These are phyloP conservation scores for Erythrophleum ivorense DNA, from an alignment of 331 rosid genomes.

Conservation along the genomic window DNA sequence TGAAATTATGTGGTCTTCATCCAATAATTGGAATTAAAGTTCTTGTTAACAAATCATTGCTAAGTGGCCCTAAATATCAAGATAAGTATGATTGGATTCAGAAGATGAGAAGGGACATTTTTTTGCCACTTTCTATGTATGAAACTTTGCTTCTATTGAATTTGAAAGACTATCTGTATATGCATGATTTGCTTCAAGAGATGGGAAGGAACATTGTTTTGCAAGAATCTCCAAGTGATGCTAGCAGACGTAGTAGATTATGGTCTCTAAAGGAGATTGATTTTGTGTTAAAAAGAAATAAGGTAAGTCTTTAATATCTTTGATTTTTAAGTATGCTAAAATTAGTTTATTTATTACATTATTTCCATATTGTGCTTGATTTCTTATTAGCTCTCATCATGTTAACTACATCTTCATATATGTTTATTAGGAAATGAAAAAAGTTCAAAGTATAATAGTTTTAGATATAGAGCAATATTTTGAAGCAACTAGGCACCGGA, in stretches of 20 bases:
- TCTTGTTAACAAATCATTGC: not conserved
- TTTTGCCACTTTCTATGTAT: too few relatives aligned
- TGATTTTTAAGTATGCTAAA: not conserved
- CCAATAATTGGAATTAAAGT: not conserved
- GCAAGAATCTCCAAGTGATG: not conserved
- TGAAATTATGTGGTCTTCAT: conserved; percentile 14
- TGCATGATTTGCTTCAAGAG: conserved; percentile 1
- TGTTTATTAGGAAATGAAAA: too few relatives aligned
- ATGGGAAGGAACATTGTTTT: not conserved
- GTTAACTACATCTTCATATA: too few relatives aligned
- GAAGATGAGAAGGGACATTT: too few relatives aligned
- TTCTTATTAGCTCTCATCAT: not conserved
- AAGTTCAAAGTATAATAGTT: too few relatives aligned
- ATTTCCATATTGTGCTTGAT: not conserved
- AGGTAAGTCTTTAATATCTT: not conserved
- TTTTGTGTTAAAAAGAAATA: not conserved
- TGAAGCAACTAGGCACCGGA: too few relatives aligned
- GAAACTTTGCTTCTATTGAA: too few relatives aligned
- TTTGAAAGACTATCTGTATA: not conserved
- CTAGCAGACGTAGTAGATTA: not conserved
- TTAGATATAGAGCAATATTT: too few relatives aligned
- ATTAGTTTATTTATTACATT: not conserved
- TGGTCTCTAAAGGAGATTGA: not conserved
- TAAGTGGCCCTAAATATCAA: too few relatives aligned
- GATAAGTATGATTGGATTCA: too few relatives aligned